Conservation (phyloP, 495 filamentous ascomycete species). For the Trichoderma orchidacearum region DNA sequence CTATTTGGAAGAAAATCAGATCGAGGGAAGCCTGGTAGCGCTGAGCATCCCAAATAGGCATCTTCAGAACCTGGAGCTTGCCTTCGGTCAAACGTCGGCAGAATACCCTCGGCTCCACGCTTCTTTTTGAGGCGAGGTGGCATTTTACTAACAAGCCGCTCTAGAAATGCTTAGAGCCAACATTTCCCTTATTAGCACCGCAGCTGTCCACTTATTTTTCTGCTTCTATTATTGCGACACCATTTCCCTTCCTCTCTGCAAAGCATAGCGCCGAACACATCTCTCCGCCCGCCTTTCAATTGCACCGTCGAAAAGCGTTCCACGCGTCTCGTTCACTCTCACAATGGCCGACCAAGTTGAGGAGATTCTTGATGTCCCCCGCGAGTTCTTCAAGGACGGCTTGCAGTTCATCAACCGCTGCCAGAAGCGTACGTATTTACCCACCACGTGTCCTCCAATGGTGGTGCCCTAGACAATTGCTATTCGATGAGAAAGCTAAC, state of each 20-base stretch:
- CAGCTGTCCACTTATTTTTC: neutral
- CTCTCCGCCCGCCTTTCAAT: neutral
- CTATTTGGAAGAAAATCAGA: too few relatives aligned
- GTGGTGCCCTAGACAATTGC: neutral
- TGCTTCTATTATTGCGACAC: neutral
- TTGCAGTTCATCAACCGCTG: constrained; percentile 71
- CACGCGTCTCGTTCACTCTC: neutral
- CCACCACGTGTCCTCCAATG: neutral
- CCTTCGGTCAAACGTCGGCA: neutral
- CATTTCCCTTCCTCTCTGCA: neutral
- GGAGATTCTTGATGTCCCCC: constrained; percentile 67
- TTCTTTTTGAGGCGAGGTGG: neutral
- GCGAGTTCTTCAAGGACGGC: constrained; percentile 72
- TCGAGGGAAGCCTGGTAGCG: too few relatives aligned
- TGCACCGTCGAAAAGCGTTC: neutral
- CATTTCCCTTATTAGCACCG: neutral
- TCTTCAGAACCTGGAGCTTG: neutral
- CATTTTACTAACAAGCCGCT: neutral
- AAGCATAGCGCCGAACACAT: neutral
- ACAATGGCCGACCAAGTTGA: constrained; percentile 65
- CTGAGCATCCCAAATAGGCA: too few relatives aligned
- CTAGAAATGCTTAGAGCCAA: neutral
- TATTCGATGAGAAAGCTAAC: constrained; percentile 18
- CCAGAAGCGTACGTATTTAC: constrained; percentile 55
- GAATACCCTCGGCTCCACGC: neutral